phyloP scores from a whole-genome alignment of 371 early-diverging fungal genomes.

The Apophysomyces variabilis region DNA sequence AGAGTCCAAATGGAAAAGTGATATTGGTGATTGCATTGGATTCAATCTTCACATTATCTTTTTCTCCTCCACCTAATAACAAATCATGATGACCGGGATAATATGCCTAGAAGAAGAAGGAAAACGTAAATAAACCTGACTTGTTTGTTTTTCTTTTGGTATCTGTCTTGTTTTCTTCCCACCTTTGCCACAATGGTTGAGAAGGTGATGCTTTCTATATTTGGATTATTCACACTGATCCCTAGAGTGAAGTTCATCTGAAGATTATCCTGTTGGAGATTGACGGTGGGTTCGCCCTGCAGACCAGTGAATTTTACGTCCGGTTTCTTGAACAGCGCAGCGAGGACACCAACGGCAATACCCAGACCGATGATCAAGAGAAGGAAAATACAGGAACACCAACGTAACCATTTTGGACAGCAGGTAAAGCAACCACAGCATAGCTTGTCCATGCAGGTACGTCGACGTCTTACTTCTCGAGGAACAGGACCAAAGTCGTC shows the following conservation, averaged over 20 bases:
- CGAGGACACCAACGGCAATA: conserved; percentile 49
- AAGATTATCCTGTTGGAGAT: conserved; percentile 30
- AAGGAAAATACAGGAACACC: conserved; percentile 43
- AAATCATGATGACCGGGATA: conserved; percentile 53
- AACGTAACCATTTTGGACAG: conserved; percentile 53
- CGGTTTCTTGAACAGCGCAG: conserved; percentile 48
- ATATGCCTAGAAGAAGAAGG: conserved; percentile 47
- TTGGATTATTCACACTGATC: conserved; percentile 58
- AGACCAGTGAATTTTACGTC: conserved; percentile 42
- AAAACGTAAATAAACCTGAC: conserved; percentile 1
- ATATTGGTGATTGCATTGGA: conserved; percentile 45
- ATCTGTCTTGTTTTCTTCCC: conserved; percentile 19
- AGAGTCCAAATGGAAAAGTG: conserved; percentile 51
- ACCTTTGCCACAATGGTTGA: conserved; percentile 58
- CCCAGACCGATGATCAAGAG: conserved; percentile 40
- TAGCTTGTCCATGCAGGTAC: conserved; percentile 40
- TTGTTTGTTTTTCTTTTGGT: not conserved
- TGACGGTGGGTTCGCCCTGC: conserved; percentile 31
- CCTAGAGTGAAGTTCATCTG: conserved; percentile 34
- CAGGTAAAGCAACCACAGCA: conserved; percentile 54
- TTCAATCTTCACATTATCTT: conserved; percentile 48
- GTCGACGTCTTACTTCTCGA: conserved; percentile 16
- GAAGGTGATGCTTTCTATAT: conserved; percentile 58
- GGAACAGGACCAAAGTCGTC: conserved; percentile 17
- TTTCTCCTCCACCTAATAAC: conserved; percentile 54